phyloP scores from a whole-genome alignment of 345 rosid species.

The Moringa oleifera region DNA sequence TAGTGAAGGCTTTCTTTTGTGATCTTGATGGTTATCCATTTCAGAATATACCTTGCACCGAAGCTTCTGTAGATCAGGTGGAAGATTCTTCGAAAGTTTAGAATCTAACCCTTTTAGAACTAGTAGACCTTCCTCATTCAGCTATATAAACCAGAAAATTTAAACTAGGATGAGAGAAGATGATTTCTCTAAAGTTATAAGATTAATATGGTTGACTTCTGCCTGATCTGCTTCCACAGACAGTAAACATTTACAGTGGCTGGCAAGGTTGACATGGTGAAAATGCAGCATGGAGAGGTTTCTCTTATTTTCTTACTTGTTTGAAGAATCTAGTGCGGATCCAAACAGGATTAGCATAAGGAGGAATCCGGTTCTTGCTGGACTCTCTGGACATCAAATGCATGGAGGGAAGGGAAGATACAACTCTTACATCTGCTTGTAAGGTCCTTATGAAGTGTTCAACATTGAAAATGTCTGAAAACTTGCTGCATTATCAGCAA shows the following conservation, averaged over 20 bases:
- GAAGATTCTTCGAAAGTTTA: slow-evolving; percentile 64
- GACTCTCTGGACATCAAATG: slow-evolving; percentile 57
- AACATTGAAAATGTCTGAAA: slow-evolving; percentile 52
- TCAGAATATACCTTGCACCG: slow-evolving; percentile 50
- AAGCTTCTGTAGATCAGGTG: slow-evolving; percentile 69
- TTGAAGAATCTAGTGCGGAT: slow-evolving; percentile 57
- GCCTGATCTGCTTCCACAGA: not conserved
- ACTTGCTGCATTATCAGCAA: slow-evolving; percentile 44
- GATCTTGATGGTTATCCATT: not conserved
- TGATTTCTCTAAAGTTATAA: not conserved
- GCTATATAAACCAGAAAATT: slow-evolving; percentile 29
- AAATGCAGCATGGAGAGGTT: slow-evolving; percentile 5
- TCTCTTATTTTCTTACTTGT: slow-evolving; percentile 24
- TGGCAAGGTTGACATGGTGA: not conserved
- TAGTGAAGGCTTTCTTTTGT: too few species aligned
- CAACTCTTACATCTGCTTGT: slow-evolving; percentile 52
- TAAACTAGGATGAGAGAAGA: not conserved
- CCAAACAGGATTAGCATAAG: slow-evolving; percentile 61
- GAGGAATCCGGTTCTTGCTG: slow-evolving; percentile 49
- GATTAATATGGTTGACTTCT: too few species aligned
- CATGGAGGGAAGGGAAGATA: slow-evolving; percentile 65
- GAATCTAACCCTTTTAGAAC: slow-evolving; percentile 65
- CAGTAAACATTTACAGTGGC: not conserved
- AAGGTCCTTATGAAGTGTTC: slow-evolving; percentile 66
- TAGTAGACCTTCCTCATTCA: slow-evolving; percentile 55